phyloP scores from a whole-genome alignment of 108 stramenopile genomes.

The Cyclostephanos tholiformis region DNA sequence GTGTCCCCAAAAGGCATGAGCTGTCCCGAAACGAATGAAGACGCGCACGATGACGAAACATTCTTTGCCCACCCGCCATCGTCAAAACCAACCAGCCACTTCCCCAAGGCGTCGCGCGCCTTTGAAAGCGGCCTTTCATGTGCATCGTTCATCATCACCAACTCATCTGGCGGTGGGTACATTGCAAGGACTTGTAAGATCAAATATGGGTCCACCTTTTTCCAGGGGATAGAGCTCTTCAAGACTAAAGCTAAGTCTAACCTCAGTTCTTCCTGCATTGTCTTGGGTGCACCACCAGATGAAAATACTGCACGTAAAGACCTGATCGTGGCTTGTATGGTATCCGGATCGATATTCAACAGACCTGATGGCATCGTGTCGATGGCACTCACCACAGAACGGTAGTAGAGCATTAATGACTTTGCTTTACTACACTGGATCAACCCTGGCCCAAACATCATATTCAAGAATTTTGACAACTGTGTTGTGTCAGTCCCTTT shows the following conservation, averaged over 20 bases:
- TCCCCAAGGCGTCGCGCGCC: constrained; percentile 29
- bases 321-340: constrained; percentile 23
- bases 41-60: constrained; percentile 47
- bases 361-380: constrained; percentile 13
- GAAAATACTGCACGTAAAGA: constrained; percentile 37
- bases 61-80: constrained; percentile 43
- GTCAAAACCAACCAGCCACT: constrained; percentile 45
- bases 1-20: constrained; percentile 53
- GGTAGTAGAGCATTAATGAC: constrained; percentile 33
- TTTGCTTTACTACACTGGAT: constrained; percentile 26
- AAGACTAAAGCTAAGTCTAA: constrained; percentile 32
- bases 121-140: constrained; percentile 16
- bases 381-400: constrained; percentile 34
- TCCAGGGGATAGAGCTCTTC: constrained; percentile 39
- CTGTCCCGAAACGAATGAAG: constrained; percentile 53
- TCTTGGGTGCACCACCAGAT: constrained; percentile 50
- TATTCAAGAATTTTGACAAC: constrained; percentile 30
- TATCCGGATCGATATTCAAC: constrained; percentile 17
- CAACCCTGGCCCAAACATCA: constrained; percentile 28
- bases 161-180: constrained; percentile 51
- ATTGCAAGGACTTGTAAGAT: constrained; percentile 51
- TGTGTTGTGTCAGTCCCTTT: background rate
- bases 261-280: constrained; percentile 37
- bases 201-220: constrained; percentile 35
- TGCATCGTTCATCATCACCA: background rate